phyloP scores from a whole-genome alignment of 345 rosid genomes.

The Boechera stricta region DNA sequence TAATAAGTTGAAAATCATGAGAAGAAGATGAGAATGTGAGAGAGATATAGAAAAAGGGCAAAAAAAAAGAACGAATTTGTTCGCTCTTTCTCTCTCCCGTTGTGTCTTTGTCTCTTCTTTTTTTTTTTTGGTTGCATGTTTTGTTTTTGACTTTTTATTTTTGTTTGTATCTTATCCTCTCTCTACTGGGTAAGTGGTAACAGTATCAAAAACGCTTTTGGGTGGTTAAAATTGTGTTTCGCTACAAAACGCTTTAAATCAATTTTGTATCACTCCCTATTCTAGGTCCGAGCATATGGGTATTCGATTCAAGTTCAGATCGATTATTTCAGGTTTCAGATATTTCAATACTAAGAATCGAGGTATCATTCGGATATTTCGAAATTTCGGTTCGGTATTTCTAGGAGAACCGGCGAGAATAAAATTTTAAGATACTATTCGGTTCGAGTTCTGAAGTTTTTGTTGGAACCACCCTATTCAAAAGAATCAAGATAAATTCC shows the following conservation, averaged over 20 bases:
- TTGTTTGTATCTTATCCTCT: neutral
- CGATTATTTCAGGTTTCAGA: too few species aligned
- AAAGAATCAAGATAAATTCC: too few species aligned
- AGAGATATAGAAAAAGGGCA: neutral
- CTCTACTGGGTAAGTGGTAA: neutral
- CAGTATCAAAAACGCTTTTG: neutral
- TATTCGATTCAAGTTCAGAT: too few species aligned
- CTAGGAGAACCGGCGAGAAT: too few species aligned
- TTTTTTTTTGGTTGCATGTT: neutral
- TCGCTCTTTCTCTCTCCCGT: constrained; percentile 1
- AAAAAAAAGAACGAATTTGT: constrained; percentile 17
- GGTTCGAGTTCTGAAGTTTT: too few species aligned
- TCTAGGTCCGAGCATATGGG: too few species aligned
- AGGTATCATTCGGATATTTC: too few species aligned
- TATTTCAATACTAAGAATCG: too few species aligned
- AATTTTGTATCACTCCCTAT: neutral
- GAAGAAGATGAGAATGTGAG: constrained; percentile 8
- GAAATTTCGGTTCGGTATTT: too few species aligned
- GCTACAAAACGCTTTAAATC: neutral
- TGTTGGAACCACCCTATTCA: too few species aligned
- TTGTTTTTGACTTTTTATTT: neutral
- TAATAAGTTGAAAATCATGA: neutral
- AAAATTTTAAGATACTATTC: too few species aligned
- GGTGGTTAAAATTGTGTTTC: constrained; percentile 7
- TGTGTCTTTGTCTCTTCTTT: constrained; percentile 11